Conservation (phyloP, 1,284 basidiomycete species). For the Prillingera fragicola region DNA sequence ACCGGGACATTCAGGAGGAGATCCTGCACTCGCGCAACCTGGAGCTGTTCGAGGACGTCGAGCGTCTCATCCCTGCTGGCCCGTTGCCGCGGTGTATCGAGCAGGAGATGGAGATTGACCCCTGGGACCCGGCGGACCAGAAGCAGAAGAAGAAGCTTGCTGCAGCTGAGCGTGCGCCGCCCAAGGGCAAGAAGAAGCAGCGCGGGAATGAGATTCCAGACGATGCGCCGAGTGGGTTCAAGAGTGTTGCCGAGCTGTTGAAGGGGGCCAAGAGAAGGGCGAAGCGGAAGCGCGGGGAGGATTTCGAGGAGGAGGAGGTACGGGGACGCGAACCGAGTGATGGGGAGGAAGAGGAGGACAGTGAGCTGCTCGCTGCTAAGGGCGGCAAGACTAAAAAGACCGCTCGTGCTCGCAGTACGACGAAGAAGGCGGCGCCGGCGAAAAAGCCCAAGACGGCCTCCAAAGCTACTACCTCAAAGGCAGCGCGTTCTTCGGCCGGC, state of each 20-base stretch:
- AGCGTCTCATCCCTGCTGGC: slow-evolving; percentile 73
- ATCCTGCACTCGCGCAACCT: slow-evolving; percentile 80
- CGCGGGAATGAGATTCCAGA: slow-evolving; percentile 42
- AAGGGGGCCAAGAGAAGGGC: slow-evolving; percentile 17
- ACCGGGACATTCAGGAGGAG: slow-evolving; percentile 82
- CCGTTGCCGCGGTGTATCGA: slow-evolving; percentile 72
- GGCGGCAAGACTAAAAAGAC: neutral
- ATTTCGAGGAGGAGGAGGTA: slow-evolving; percentile 14
- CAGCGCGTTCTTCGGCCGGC: neutral
- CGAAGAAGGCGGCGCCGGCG: neutral
- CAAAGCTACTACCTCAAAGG: neutral
- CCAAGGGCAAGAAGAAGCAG: slow-evolving; percentile 17
- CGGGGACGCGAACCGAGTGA: slow-evolving; percentile 3
- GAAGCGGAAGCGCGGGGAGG: slow-evolving; percentile 15
- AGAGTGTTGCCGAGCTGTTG: slow-evolving; percentile 39
- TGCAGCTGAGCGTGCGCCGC: slow-evolving; percentile 14
- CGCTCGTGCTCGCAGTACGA: neutral
- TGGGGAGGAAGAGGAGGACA: slow-evolving; percentile 15
- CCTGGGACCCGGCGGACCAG: slow-evolving; percentile 40
- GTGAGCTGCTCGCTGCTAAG: slow-evolving; percentile 14
- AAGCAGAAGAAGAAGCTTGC: slow-evolving; percentile 25
- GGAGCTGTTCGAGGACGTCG: slow-evolving; percentile 87
- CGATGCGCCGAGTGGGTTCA: slow-evolving; percentile 41
- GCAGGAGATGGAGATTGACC: slow-evolving; percentile 59
- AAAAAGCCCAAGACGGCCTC: slow-evolving; percentile 5